Base-by-base conservation (phyloP, 1,284 basidiomycete species). In the Bjerkandera adusta region DNA sequence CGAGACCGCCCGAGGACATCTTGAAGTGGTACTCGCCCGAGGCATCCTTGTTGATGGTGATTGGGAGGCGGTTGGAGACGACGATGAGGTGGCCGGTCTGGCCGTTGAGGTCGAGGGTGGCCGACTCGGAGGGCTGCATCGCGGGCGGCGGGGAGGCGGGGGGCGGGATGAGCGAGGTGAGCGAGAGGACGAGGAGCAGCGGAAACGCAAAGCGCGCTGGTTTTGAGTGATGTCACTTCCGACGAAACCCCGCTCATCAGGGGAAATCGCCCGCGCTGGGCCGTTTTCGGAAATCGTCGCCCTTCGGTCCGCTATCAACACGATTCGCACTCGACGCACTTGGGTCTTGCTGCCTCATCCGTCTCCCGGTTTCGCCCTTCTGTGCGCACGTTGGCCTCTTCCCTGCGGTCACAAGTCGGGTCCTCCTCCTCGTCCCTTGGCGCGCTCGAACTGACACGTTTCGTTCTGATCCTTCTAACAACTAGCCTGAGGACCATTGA, bases 1-100 rank as follows among this genome's bases (percentile, higher is more conserved):
- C 94, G 49, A 97, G 85, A 45, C 94, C 94, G 36, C 94, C 94
- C 1, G 90, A 94, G 45, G 91, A 94, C 90, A 96, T 95, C 75
- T 94, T 93, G 81, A 94, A 97, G 70, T 93, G 86, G 68, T 94
- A 97, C 66, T 94, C 85, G 62, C 92, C 92, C 40, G 77, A 71
- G 18, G 76, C 81, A 76, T 95, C 91, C 68, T 92, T 93, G 62
- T 73, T 87, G 62, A 96, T 95, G 36, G 92, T 95, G 51, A 97
- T 79, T 21, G 95, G 95, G 51, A 98, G 84, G 48, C 95, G 85
- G 70, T 97, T 98, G 44, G 92, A 92, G 61, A 98, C 93, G 62
- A 98, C 90, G 70, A 98, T 90, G 72, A 98, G 85, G 54, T 92
- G 85, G 49, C 76, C 77, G 54, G 70, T 71, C 50, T 75, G 66